Evolutionary conservation across 1,284 basidiomycete genomes (phyloP).

Genomic region (Farysia itapuensis): DNA sequence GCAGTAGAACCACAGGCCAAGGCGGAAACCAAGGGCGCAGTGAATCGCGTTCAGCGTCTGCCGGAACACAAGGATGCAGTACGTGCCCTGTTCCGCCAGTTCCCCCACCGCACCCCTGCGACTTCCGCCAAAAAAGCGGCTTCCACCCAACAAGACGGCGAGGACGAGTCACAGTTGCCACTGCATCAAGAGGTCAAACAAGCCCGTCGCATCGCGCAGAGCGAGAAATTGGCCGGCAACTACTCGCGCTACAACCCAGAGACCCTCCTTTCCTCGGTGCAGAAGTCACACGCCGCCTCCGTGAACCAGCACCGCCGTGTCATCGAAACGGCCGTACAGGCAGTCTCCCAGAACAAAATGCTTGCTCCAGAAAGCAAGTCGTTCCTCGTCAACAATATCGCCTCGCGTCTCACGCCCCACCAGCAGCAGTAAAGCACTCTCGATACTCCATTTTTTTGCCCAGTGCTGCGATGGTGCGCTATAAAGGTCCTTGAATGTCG

Average conservation of each 20-base stretch:
- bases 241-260: conserved; percentile 19
- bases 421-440: neutral
- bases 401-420: no score
- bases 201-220: conserved; percentile 15
- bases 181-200: conserved; percentile 11
- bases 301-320: neutral
- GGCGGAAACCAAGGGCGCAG: no score
- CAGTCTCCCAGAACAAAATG: conserved; percentile 16
- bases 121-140: no score
- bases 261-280: neutral
- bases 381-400: conserved; percentile 15
- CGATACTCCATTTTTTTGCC: neutral
- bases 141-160: no score
- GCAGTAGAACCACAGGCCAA: no score
- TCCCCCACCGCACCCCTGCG: no score
- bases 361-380: conserved; percentile 14
- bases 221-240: conserved; percentile 24
- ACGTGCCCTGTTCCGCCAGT: no score
- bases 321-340: conserved; percentile 15
- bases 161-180: no score
- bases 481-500: conserved; percentile 30
- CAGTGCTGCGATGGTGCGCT: no score
- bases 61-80: no score
- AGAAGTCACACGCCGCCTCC: neutral
- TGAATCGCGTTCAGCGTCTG: no score